A percentile compares a stretch with the other conserved stretches of the same genome.
phyloP scores from a whole-genome alignment of 1,284 basidiomycete genomes.

The Rhodotorula sp. region DNA sequence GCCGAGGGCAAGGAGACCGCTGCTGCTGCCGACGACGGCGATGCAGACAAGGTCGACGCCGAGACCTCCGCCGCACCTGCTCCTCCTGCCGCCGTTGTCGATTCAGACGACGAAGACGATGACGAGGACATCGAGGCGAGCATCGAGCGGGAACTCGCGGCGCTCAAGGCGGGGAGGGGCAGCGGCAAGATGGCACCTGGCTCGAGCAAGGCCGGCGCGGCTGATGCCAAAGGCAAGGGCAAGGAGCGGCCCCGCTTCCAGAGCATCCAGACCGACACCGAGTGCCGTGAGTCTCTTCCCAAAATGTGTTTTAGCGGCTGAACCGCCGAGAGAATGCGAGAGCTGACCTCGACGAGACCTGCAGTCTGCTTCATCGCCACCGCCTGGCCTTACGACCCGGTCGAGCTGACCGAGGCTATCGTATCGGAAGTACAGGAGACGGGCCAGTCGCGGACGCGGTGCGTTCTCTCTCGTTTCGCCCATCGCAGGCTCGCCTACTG shows the following conservation, averaged over 20 bases:
- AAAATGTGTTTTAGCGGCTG: not conserved
- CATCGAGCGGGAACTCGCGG: constrained; percentile 30
- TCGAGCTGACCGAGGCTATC: constrained; percentile 37
- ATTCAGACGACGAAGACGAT: constrained; percentile 17
- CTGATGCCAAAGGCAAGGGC: constrained; percentile 15
- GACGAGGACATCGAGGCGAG: constrained; percentile 33
- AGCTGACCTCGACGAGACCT: not conserved
- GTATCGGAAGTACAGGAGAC: constrained; percentile 31
- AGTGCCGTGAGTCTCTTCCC: constrained; percentile 27
- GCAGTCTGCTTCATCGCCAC: constrained; percentile 37
- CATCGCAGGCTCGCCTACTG: no score
- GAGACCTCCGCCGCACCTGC: not conserved
- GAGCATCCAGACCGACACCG: constrained; percentile 36
- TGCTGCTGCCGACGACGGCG: not conserved
- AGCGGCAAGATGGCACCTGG: constrained; percentile 1
- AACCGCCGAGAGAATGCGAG: no score
- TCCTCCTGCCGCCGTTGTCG: not conserved
- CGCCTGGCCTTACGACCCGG: constrained; percentile 40
- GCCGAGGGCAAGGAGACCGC: not conserved
- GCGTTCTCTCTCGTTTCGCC: not conserved
- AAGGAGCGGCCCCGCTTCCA: constrained; percentile 32
- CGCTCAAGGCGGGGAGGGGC: constrained; percentile 17
- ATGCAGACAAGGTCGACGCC: not conserved
- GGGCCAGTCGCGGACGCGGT: constrained; percentile 32
- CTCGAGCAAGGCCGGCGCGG: not conserved